Evolutionary conservation across 768 basidiomycete species (phyloP), one percentile per base, ranked within the genome.

Genomic region (Leccinum incarnatum): DNA sequence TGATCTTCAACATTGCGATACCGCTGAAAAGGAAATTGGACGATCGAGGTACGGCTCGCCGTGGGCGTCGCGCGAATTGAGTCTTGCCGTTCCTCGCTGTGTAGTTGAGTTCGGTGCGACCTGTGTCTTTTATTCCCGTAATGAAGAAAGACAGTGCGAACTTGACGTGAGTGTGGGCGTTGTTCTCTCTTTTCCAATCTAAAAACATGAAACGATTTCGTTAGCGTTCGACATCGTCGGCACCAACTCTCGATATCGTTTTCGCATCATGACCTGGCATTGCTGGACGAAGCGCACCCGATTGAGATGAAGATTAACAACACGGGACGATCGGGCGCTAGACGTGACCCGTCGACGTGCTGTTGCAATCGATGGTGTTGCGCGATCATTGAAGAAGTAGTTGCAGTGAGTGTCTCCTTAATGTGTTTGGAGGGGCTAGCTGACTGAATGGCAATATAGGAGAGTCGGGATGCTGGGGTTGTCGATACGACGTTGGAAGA

Each of bases 211-310:
- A 11, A 11, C 15, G 4, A 60, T 62, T 59, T 51, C 57, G 46
- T 40, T 37, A 91, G 88, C 21, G 81, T 91, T 45, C 84, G 81
- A 51, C 80, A 87, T 61, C 82, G 82, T 21, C 79, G 85, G 0
- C 91, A 91, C 61, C 71, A 72, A 0, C 65, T 95, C 4, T 64
- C 72, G 5, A 74, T 92, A 19, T 74, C 77, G 0, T 68, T 95
- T 48, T 70, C 77, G 1, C 87, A 93, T 58, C 74, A 80, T 0
- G 71, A 80, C 2, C 89, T 90, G 0, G 93, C 92, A 1, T 91
- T 88, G 69, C 72, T 96, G 36, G 87, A 90, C 60, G 95, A 97
- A 70, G 79, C 82, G 48, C 91, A 89, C 66, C 85, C 89, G 0
- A 87, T 98, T 63, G 68, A 70, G 11, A 76, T 98, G 37, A 78